Evolutionary conservation across 2,329 filamentous ascomycete genomes (phyloP), one percentile per base, ranked within the genome.

Genomic region (Xylariomycetidae sp.): DNA sequence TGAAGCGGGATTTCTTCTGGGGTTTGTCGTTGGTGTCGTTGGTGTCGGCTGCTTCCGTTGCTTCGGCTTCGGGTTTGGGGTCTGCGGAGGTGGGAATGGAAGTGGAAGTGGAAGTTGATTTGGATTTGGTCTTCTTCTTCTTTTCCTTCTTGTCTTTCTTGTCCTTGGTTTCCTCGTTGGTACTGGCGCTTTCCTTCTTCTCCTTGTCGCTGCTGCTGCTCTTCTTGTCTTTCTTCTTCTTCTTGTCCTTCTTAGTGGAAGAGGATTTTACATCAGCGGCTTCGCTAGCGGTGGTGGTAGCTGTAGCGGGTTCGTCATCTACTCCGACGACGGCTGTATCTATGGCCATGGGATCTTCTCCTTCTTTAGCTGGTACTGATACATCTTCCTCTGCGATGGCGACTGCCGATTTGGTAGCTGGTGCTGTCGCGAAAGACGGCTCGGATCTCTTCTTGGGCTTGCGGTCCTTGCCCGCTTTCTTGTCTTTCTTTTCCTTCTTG

Each of bases 1-100:
- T 87, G 66, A 87, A 88, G 40, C 83, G 74, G 11, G 49, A 43
- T 11, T 42, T 17, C 14, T 16, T 5, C 27, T 18, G 7, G 6
- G 5, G 6, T 18, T 30, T n/a, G 15, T 7, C 10, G 14, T 18
- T 17, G 27, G 13, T 8, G 6, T 11, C 12, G 9, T 27, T 11
- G 14, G 6, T 7, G 14, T 15, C 26, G 25, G 13, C 26, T 16
- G 17, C 13, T 8, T 13, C 14, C 11, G 17, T 10, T 6, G 15
- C 46, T n/a, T 48, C 48, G 8, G 48, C 55, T 49, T 62, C 63
- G 17, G 63, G 56, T 45, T 66, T 63, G 46, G 61, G 62, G 31
- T 63, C 61, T 36, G 62, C 18, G 16, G 18, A 5, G 59, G 25
- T 61, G 57, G 35, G 53, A 56, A 44, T 61, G 54, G 37, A 54